Conservation (phyloP, 139 green algal species). For the Chlorella sp. region DNA sequence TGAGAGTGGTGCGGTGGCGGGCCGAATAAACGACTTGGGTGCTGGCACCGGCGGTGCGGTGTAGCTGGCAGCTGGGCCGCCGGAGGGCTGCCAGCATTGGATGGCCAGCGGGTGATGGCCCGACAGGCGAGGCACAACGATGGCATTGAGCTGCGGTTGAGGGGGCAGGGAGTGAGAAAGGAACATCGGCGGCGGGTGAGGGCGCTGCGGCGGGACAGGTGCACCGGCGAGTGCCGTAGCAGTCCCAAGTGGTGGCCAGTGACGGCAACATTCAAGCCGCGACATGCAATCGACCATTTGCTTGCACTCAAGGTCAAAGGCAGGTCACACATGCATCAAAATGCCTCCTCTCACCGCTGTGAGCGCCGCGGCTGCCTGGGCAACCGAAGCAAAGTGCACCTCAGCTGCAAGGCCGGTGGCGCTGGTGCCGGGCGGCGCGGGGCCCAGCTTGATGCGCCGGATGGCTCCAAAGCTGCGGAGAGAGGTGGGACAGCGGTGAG, state of each 20-base stretch:
- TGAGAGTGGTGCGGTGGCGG: not conserved
- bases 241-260: no score
- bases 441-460: not conserved
- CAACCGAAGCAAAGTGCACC: not conserved
- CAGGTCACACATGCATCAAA: no score
- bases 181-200: no score
- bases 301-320: no score
- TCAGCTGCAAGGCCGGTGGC: not conserved
- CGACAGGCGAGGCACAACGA: slow-evolving; percentile 1
- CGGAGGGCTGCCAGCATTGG: slow-evolving; percentile 7
- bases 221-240: no score
- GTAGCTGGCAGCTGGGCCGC: not conserved
- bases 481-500: not conserved
- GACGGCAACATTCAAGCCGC: no score
- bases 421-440: not conserved
- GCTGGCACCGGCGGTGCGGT: no score
- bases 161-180: no score
- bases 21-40: not conserved
- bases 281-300: no score
- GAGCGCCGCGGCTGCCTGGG: slow-evolving; percentile 14
- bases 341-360: not conserved
- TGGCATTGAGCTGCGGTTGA: slow-evolving; percentile 2
- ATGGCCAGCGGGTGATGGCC: not conserved
- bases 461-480: not conserved
- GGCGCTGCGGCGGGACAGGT: no score